Base-by-base conservation (phyloP, 768 basidiomycete species). In the Collybiopsis confluens region DNA sequence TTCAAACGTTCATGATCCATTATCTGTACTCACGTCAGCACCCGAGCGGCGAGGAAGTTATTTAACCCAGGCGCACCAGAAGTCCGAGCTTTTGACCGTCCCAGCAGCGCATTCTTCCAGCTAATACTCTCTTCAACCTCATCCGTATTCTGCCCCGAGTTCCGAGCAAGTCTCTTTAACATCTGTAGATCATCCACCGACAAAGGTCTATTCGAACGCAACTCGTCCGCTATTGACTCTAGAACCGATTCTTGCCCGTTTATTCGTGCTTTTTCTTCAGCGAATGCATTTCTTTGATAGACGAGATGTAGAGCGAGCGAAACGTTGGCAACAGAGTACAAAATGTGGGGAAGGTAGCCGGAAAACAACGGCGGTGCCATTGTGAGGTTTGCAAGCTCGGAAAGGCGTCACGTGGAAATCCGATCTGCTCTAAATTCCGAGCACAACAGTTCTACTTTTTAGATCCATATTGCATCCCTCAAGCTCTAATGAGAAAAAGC, bases 301-400 rank as follows among this genome's bases (percentile, higher is more conserved):
- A 88, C 74, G 24, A 86, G 70, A 66, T 90, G 86, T 54, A 86
- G 81, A 26, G 85, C 81, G 56, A 88, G 65, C 21, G 86, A 86
- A 44, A 79, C 81, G 60, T 87, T 72, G 8, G 83, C 85, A 43
- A 83, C 69, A 28, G 85, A 80, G 65, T 81, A 88, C 57, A 88
- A 49, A 50, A 85, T 70, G 59, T 88, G 85, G 26, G 82, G 84
- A 54, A 85, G 62, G 68, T 87, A 88, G 6, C 65, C 61, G 26
- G 68, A 60, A 52, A 58, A 45, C 40, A 54, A 21, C 23, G 47
- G 47, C 24, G 47, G 38, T 36, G 35, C 20, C 47, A 48, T 48
- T 48, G 30, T 5, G 30, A 33, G n/a, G n/a, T n/a, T n/a, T n/a
- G n/a, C n/a, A n/a, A n/a, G n/a, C n/a, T n/a, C n/a, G n/a, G n/a